Evolutionary conservation across 352 stramenopile species (phyloP), one percentile per base, ranked within the genome.

Genomic region (Phytophthora colocasiae): DNA sequence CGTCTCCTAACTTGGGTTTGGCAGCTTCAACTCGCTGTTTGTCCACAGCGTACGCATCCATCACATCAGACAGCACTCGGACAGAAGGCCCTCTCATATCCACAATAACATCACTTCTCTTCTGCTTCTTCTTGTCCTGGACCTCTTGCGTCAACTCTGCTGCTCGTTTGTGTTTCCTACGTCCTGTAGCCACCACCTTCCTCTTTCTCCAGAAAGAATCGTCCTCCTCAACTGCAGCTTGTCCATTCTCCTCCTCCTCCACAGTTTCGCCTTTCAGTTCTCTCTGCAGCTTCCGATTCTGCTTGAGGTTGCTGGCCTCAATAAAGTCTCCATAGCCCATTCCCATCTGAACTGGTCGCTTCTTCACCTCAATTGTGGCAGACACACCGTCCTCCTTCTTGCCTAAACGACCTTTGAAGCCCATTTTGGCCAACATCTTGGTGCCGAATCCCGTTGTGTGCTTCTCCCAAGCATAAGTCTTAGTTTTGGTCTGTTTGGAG

Each of bases 401-500:
- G 26, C 96, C 96, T 24, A 99, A 71, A 17, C 96, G 93, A 12
- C 95, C 96, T 15, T 80, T 92, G 66, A 98, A 99, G 41, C 96
- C 96, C 94, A 99, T 98, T 75, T 98, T 99, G 24, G 89, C 70
- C 50, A 99, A 74, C 75, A 99, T 91, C 74, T 98, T 98, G 58
- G 95, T 90, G 10, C 96, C 96, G 62, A 99, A 98, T 24, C 96
- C 96, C 63, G 97, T 98, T 14, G 96, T 98, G 78, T 99, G 96
- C 73, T 98, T 98, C 81, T 98, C 89, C 96, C 96, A 99, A 36
- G 70, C 51, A 55, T 78, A 88, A 38, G 72, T 83, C 50, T 79
- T 79, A 15, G 19, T 46, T 31, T 73, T 71, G 38, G 22, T 8
- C 17, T n/a, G 27, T 63, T 10, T 58, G 36, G 47, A 57, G 24